Base-by-base conservation (phyloP, 352 stramenopile species). In the Phytophthora fragariaefolia region DNA sequence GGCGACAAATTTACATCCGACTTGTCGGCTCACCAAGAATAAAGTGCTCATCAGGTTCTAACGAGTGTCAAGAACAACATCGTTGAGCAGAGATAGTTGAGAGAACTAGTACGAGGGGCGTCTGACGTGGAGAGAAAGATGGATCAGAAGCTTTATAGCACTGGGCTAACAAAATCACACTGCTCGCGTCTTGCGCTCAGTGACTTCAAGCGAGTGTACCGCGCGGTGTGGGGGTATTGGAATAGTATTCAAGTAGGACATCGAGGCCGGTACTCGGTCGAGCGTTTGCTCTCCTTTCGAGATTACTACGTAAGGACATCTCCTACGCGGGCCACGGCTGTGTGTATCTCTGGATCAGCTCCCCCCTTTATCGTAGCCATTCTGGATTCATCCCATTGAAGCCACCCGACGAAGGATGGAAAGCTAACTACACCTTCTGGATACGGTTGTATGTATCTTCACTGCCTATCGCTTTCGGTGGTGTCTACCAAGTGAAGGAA, bases 401-500 rank as follows among this genome's bases (percentile, higher is more conserved):
- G 7, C 27, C 43, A n/a, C 68, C 62, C 2, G 22, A 18, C 9
- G 54, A 49, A 3, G 63, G 63, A 3, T 74, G 58, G 52, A 24
- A 49, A 62, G 56, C 49, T 0, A 77, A 77, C 49, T 63, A 60
- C 42, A 28, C 26, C 5, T 50, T 72, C 26, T 80, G 36, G 36
- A 43, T 43, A 4, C 36, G 36, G 20, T 17, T 43, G 15, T 54
- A 63, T 20, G 30, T 65, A 20, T 55, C 53, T 5, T 46, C 6
- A 8, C 23, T 67, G 23, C 22, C 65, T 1, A 47, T 71, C 28
- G 28, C 51, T 12, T 38, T 70, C 18, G 50, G 45, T 27, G 34
- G 28, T 17, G 22, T 59, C 3, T 23, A 73, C 22, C 54, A 67
- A 36, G 28, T 56, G 28, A 63, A 49, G 10, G 22, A 55, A 18